phyloP scores from a whole-genome alignment of 306 rosid genomes.

The Medicago arabica region DNA sequence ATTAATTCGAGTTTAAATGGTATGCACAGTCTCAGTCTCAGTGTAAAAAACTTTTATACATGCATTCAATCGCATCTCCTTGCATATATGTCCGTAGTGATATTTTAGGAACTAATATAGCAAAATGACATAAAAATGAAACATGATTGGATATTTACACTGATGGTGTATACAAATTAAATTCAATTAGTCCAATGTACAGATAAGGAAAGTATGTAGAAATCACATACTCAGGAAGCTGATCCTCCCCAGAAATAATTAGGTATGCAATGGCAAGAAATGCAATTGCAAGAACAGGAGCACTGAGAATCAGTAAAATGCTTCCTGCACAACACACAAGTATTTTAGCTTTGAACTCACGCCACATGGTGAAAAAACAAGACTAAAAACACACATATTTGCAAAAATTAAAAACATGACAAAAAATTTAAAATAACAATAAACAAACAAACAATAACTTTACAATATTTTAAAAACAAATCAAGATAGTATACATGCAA shows the following conservation, averaged over 20 bases:
- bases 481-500: neutral
- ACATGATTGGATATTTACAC: neutral
- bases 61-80: neutral
- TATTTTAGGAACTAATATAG: neutral
- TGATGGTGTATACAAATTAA: neutral
- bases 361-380: neutral
- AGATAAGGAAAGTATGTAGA: neutral
- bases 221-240: conserved; percentile 57
- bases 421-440: neutral
- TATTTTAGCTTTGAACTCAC: conserved; percentile 32
- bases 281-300: conserved; percentile 71
- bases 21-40: neutral
- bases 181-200: neutral
- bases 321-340: conserved; percentile 60
- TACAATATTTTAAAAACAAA: neutral
- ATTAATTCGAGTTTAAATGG: neutral
- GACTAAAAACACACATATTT: too few species aligned
- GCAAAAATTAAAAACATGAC: neutral
- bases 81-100: neutral
- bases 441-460: neutral
- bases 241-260: conserved; percentile 62
- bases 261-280: conserved; percentile 67
- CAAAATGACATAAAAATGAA: neutral
- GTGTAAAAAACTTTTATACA: neutral
- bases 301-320: conserved; percentile 57